These are phyloP conservation scores for Stagonosporopsis chrysanthemi DNA, from an alignment of 2,329 filamentous ascomycete species.

Conservation along the genomic window DNA sequence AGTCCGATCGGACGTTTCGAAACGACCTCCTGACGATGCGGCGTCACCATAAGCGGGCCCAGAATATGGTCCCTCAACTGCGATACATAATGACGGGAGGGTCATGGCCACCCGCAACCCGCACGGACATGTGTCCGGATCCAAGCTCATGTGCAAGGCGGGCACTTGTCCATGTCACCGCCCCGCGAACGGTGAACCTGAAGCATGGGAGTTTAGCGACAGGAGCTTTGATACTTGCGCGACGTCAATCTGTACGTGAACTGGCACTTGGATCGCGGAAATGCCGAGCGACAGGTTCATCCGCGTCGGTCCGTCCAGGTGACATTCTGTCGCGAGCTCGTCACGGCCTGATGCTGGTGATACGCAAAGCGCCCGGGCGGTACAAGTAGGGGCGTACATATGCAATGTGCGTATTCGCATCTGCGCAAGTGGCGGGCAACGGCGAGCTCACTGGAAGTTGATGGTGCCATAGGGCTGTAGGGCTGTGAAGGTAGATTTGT, in stretches of 20 bases:
- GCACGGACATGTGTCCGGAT: conserved; percentile 14
- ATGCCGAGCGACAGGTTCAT: conserved; percentile 24
- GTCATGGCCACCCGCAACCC: conserved; percentile 4
- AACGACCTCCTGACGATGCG: conserved; percentile 9
- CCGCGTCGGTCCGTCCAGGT: conserved; percentile 17
- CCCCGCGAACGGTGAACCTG: conserved; percentile 11
- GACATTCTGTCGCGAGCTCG: conserved; percentile 3
- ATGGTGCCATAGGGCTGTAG: conserved; percentile 30
- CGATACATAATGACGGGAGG: conserved; percentile 13
- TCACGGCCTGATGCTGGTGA: conserved; percentile 14
- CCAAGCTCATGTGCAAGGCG: conserved; percentile 16
- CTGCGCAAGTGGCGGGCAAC: conserved; percentile 10
- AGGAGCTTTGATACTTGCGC: conserved; percentile 21
- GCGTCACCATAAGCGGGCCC: conserved; percentile 20
- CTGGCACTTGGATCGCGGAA: conserved; percentile 12
- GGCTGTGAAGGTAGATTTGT: conserved; percentile 18
- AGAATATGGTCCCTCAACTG: conserved; percentile 8
- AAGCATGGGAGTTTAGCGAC: conserved; percentile 22
- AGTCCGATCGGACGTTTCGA: conserved; percentile 13
- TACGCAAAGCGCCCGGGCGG: conserved; percentile 19
- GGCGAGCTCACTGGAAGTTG: conserved; percentile 17
- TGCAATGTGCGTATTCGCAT: conserved; percentile 18
- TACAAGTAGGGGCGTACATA: conserved; percentile 28
- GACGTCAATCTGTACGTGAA: conserved; percentile 11
- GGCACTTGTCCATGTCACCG: conserved; percentile 5